Evolutionary conservation across 352 stramenopile species (phyloP).

Genomic region (Globisporangium cystogenes): DNA sequence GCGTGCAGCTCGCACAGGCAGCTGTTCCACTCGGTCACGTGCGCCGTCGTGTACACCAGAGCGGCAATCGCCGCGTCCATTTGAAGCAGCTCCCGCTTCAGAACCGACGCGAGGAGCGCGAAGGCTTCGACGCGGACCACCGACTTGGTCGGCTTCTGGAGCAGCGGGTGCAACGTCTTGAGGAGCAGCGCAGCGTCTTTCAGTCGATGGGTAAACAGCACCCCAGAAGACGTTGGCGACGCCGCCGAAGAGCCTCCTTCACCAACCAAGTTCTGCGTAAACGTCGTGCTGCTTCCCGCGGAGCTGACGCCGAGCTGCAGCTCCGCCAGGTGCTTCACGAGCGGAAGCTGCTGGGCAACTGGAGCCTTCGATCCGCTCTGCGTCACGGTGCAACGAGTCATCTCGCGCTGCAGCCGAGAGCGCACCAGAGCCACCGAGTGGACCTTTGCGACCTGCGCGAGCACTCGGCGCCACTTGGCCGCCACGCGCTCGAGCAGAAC

Average conservation of each 20-base stretch:
- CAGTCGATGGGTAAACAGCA: slow-evolving; percentile 15
- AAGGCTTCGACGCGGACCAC: slow-evolving; percentile 34
- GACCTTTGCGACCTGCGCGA: slow-evolving; percentile 16
- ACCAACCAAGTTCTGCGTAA: slow-evolving; percentile 5
- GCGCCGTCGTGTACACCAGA: slow-evolving; percentile 17
- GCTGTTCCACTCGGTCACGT: slow-evolving; percentile 54
- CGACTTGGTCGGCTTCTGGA: slow-evolving; percentile 48
- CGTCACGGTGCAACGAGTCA: slow-evolving; percentile 7
- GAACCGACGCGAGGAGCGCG: slow-evolving; percentile 28
- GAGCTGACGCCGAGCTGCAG: slow-evolving; percentile 31
- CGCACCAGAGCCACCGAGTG: slow-evolving; percentile 19
- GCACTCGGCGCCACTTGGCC: slow-evolving; percentile 19
- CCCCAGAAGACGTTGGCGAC: slow-evolving; percentile 7
- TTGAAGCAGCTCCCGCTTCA: slow-evolving; percentile 31
- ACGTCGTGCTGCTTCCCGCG: not conserved
- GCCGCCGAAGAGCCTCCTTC: not conserved
- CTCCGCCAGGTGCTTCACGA: slow-evolving; percentile 31
- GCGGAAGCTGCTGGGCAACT: slow-evolving; percentile 15
- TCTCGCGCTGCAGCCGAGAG: slow-evolving; percentile 31
- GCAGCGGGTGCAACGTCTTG: slow-evolving; percentile 33
- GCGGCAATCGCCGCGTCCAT: slow-evolving; percentile 17
- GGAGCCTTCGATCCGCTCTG: not conserved
- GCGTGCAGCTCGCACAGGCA: slow-evolving; percentile 58
- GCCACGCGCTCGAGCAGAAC: slow-evolving; percentile 16
- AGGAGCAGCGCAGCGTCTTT: slow-evolving; percentile 42